Base-by-base conservation (phyloP, 2,329 filamentous ascomycete species). In the Nectriaceae sp. region DNA sequence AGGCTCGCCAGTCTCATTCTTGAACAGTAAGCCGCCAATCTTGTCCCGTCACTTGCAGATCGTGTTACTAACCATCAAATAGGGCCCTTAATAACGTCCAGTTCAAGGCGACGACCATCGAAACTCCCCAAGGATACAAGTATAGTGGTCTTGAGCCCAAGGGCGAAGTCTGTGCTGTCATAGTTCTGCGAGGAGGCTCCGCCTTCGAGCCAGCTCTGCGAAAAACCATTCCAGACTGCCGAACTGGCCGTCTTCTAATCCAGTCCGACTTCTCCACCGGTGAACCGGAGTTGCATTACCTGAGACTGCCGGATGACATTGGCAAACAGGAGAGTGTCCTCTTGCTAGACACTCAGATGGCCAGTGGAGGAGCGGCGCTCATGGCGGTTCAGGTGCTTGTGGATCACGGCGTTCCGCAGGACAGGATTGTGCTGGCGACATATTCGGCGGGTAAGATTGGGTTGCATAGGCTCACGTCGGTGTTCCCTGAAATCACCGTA, bases 361-460 rank as follows among this genome's bases (percentile, higher is more conserved):
- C 90, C 21, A 92, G 87, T 52, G 94, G 94, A 37, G 93, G 92
- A 29, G 82, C 84, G 15, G 83, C 83, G 1, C 74, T 99, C 49
- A 99, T 99, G 94, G 91, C 94, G 1, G 92, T 97, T 36, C 88
- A 94, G 64, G 90, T 97, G n/a, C 75, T 99, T 44, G 84, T 96
- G 15, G 94, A 99, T 67, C 92, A 97, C 64, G 94, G 94, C 11
- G 92, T 97, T 5, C 74, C 83, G 5, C 86, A 94, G 65, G 82
- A 90, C 39, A 86, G 80, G 56, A 96, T 99, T 56, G 89, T 97
- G 26, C 87, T 97, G 66, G 92, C 96, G 33, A 96, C 93, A 3
- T 97, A 95, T 66, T 88, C 90, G 56, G 93, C 92, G 3, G 93
- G 93, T 8, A 85, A 85, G 56, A 83, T 89, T 59, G 94, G 92